These are phyloP conservation scores for Urochloa ruziziensis DNA, from an alignment of 176 grass and related monocot genomes.

Conservation along the genomic window DNA sequence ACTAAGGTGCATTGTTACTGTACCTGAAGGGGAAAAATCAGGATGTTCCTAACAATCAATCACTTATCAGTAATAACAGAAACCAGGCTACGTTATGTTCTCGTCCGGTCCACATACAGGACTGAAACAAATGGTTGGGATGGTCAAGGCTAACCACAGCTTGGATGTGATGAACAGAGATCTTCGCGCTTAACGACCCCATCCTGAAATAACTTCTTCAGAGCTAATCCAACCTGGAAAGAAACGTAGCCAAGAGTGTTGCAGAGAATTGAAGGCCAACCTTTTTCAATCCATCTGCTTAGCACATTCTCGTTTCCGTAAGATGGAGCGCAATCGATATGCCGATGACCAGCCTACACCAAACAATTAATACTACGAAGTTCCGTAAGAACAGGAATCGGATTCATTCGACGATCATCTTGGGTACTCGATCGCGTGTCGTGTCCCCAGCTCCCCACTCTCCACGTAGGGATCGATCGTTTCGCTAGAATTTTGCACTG, in stretches of 20 bases:
- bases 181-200: constrained; percentile 3
- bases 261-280: neutral
- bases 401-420: too few species aligned
- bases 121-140: neutral
- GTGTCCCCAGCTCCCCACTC: too few species aligned
- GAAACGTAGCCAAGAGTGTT: neutral
- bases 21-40: constrained; percentile 3
- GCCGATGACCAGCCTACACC: neutral
- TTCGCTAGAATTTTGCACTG: neutral
- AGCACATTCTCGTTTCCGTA: constrained; percentile 23
- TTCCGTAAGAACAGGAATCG: too few species aligned
- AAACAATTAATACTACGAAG: too few species aligned
- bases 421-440: too few species aligned
- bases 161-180: constrained; percentile 23
- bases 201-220: neutral
- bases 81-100: neutral
- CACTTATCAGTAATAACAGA: neutral
- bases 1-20: constrained; percentile 38
- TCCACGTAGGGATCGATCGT: too few species aligned
- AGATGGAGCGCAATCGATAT: constrained; percentile 5
- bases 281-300: neutral
- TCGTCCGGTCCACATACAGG: neutral
- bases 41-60: neutral
- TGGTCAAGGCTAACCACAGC: constrained; percentile 2
- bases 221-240: neutral